Base-by-base conservation (phyloP, 208 protist species). In the Strigomonas oncopelti region DNA sequence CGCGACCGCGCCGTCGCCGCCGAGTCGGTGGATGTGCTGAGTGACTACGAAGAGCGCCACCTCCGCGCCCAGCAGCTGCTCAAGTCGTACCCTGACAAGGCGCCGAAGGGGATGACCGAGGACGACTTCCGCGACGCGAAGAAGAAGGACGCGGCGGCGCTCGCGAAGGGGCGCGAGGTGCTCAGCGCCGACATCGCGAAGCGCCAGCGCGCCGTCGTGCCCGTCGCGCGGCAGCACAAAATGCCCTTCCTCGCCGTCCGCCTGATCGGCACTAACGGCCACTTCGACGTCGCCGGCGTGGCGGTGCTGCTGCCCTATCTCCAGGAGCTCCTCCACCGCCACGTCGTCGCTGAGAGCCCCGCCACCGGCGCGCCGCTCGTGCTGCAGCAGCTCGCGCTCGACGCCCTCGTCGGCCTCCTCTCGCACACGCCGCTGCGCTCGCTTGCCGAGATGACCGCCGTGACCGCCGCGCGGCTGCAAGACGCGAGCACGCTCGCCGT, bases 71-170 rank as follows among this genome's bases (percentile, higher is more conserved):
- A 81, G 75, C 82, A 91, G 60, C 76, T 96, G 29, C 75, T 94
- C 34, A 93, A 93, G 75, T 77, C 60, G 29, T 92, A 93, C 80
- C 68, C 86, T 0, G 76, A 87, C 16, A 79, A 80, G 60, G 83
- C 91, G 5, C 91, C 91, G 20, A 96, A 96, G 74, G 91, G 91
- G 48, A 82, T 90, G 72, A 78, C 74, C 9, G 91, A 74, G 52
- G 91, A 96, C 51, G 91, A 93, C 71, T 96, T 87, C 71, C 56
- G 80, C 22, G 84, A 93, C 62, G 78, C 90, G 77, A 91, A 92
- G 71, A 77, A 80, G 67, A 81, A 77, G 67, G 88, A 93, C 72
- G 87, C 83, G 5, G 58, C 76, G 18, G 91, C 82, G 25, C 84
- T 96, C 64, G 81, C 72, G 34, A 87, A 89, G 60, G 91, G 85